A percentile compares a stretch with the other conserved stretches of the same genome.
phyloP scores from a whole-genome alignment of 768 basidiomycete genomes.

The Leucosporidium yakuticum region DNA sequence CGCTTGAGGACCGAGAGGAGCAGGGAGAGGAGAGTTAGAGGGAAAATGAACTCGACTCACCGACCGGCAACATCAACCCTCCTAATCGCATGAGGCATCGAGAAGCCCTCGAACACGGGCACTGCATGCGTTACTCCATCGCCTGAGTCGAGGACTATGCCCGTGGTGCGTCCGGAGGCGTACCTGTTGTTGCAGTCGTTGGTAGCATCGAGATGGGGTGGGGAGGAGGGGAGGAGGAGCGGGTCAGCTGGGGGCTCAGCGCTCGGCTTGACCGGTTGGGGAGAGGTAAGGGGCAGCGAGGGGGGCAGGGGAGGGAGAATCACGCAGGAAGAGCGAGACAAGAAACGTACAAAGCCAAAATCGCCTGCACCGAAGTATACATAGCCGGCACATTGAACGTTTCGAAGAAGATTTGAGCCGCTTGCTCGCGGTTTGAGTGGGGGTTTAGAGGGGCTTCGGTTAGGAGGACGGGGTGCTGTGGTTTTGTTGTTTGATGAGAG shows the following conservation, averaged over 20 bases:
- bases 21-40: background rate
- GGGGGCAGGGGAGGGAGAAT: too few species aligned
- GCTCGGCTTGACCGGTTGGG: too few species aligned
- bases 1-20: conserved; percentile 64
- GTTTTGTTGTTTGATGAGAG: background rate
- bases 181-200: conserved; percentile 45
- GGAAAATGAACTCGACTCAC: conserved; percentile 52
- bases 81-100: conserved; percentile 85
- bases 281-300: too few species aligned
- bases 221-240: too few species aligned
- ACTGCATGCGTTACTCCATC: conserved; percentile 96
- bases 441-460: conserved; percentile 91
- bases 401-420: conserved; percentile 96
- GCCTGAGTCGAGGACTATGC: conserved; percentile 90
- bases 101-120: conserved; percentile 92
- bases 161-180: conserved; percentile 89
- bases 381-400: conserved; percentile 89
- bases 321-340: too few species aligned
- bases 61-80: conserved; percentile 89
- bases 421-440: conserved; percentile 87
- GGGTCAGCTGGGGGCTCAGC: too few species aligned
- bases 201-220: too few species aligned
- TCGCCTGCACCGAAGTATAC: conserved; percentile 87
- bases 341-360: conserved; percentile 55
- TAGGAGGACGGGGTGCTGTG: conserved; percentile 80